phyloP scores from a whole-genome alignment of 1,284 basidiomycete species.

The Rhodofomes roseus region DNA sequence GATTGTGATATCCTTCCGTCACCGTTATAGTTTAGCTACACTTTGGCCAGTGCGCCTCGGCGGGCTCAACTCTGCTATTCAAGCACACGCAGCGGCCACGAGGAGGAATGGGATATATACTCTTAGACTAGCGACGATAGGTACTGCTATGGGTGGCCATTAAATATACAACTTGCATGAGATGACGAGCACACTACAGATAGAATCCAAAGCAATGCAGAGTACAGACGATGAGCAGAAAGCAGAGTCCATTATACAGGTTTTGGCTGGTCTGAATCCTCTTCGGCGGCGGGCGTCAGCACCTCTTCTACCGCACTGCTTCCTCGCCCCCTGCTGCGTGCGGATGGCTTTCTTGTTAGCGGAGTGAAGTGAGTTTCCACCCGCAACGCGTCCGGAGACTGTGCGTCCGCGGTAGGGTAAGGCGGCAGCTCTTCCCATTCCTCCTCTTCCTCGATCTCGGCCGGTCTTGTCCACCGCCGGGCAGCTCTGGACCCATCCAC shows the following conservation, averaged over 20 bases:
- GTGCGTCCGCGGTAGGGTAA: constrained; percentile 23
- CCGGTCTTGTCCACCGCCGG: constrained; percentile 34
- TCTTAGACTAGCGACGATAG: neutral
- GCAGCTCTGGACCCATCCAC: constrained; percentile 62
- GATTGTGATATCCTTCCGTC: neutral
- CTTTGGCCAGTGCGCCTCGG: no score
- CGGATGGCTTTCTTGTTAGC: constrained; percentile 63
- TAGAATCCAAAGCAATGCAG: constrained; percentile 6
- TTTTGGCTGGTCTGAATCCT: constrained; percentile 9
- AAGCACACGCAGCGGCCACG: no score
- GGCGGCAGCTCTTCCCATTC: constrained; percentile 25
- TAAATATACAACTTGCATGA: constrained; percentile 5
- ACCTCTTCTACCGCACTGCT: constrained; percentile 34
- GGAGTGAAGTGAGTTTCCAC: constrained; percentile 46
- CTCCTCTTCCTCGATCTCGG: constrained; percentile 34
- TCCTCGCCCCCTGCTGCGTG: constrained; percentile 49
- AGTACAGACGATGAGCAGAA: neutral
- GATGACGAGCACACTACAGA: constrained; percentile 2
- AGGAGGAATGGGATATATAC: no score
- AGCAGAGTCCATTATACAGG: neutral
- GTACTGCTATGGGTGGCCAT: neutral
- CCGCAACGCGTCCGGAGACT: constrained; percentile 6
- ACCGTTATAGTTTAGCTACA: no score
- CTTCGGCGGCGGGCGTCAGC: constrained; percentile 17
- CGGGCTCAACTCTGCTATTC: no score